phyloP scores from a whole-genome alignment of 2,329 filamentous ascomycete species.

The Neodidymelliopsis sp. region DNA sequence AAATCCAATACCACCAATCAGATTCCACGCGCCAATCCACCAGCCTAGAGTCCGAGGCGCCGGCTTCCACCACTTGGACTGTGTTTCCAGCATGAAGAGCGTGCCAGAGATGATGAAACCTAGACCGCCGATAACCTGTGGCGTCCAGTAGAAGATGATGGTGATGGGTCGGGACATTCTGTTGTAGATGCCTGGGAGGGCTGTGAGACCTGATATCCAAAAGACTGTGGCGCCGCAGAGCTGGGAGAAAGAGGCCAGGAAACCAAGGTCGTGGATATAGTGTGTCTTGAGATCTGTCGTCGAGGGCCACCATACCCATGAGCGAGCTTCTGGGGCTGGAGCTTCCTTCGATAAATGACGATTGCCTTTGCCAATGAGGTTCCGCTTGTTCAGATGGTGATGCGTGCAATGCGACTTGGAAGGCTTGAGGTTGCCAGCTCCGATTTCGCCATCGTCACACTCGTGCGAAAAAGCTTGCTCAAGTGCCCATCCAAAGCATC shows the following conservation, averaged over 20 bases:
- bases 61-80: constrained; percentile 68
- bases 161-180: constrained; percentile 56
- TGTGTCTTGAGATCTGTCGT: constrained; percentile 64
- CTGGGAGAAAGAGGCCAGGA: constrained; percentile 66
- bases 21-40: constrained; percentile 73
- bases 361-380: constrained; percentile 34
- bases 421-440: constrained; percentile 16
- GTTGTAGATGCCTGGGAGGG: constrained; percentile 64
- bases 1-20: constrained; percentile 69
- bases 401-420: constrained; percentile 40
- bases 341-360: neutral
- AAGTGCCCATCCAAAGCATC: constrained; percentile 74
- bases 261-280: constrained; percentile 68
- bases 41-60: constrained; percentile 66
- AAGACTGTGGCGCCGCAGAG: constrained; percentile 68
- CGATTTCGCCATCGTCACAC: constrained; percentile 18
- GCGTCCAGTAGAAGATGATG: constrained; percentile 68
- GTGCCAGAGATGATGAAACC: constrained; percentile 67
- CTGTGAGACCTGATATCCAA: constrained; percentile 69
- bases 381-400: constrained; percentile 47
- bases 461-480: constrained; percentile 56
- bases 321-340: constrained; percentile 3
- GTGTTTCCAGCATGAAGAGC: constrained; percentile 73
- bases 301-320: constrained; percentile 69
- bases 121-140: constrained; percentile 67